Evolutionary conservation across 2,329 filamentous ascomycete species (phyloP).

Genomic region (Talaromyces islandicus): DNA sequence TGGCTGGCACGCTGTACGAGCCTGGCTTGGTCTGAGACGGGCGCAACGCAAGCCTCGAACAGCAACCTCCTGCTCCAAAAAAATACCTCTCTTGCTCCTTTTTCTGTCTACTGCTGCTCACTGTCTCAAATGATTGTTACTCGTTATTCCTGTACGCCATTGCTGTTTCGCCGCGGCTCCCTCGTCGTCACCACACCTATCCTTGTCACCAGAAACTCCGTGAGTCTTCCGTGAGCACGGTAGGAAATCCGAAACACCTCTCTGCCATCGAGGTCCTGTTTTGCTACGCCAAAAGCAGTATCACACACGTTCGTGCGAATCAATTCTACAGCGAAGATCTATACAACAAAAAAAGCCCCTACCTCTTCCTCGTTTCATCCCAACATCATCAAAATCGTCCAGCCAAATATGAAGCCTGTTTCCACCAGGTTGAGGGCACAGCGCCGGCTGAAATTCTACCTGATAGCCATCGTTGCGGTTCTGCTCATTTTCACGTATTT

Average conservation of each 20-base stretch:
- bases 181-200: not conserved
- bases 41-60: not conserved
- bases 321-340: not conserved
- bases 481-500: conserved; percentile 69
- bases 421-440: conserved; percentile 57
- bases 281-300: not conserved
- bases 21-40: not conserved
- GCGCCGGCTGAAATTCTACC: conserved; percentile 63
- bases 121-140: not conserved
- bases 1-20: not conserved
- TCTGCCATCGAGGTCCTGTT: not conserved
- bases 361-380: not conserved
- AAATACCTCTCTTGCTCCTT: not conserved
- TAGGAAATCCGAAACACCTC: not conserved
- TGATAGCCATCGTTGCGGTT: conserved; percentile 58
- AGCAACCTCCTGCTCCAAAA: not conserved
- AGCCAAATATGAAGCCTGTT: not conserved
- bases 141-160: not conserved
- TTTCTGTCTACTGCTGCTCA: not conserved
- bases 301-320: not conserved
- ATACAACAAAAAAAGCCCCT: not conserved
- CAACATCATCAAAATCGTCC: not conserved
- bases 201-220: not conserved
- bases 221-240: not conserved
- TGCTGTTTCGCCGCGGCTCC: not conserved